A percentile compares a stretch with the other conserved stretches of the same genome.
These are phyloP conservation scores for Phaseolus coccineus DNA, from an alignment of 331 rosid species.

Conservation along the genomic window DNA sequence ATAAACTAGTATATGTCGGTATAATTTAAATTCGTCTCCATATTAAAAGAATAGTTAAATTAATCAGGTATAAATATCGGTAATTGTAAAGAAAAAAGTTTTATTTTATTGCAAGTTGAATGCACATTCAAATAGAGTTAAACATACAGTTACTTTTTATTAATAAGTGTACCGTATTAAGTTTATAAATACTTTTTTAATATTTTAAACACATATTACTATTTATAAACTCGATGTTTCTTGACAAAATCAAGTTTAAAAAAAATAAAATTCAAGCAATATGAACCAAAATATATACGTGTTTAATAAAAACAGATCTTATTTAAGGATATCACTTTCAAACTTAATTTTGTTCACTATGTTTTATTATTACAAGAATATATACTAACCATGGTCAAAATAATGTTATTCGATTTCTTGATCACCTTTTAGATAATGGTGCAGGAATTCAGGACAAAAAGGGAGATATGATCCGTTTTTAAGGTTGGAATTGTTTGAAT, in stretches of 20 bases:
- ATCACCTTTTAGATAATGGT: not conserved
- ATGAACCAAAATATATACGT: not conserved
- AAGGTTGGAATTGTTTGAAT: not conserved
- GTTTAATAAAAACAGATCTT: not conserved
- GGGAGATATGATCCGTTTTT: not conserved
- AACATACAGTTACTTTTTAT: not conserved
- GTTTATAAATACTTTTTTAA: not conserved
- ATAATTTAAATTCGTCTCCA: too few relatives aligned
- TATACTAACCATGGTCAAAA: conserved; percentile 9
- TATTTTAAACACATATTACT: not conserved
- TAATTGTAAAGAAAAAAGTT: too few relatives aligned
- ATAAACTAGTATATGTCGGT: too few relatives aligned
- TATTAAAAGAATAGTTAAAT: too few relatives aligned
- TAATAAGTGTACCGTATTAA: not conserved
- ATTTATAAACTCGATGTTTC: not conserved
- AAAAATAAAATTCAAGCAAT: not conserved
- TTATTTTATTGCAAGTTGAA: too few relatives aligned
- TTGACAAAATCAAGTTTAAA: not conserved
- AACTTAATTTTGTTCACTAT: not conserved
- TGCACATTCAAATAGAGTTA: not conserved
- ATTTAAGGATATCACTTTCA: not conserved
- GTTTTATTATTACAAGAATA: not conserved
- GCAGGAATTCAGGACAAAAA: not conserved
- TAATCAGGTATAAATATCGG: too few relatives aligned
- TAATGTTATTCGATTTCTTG: not conserved